Evolutionary conservation across 768 basidiomycete genomes (phyloP).

Genomic region (Chalciporus pseudorubinellus): DNA sequence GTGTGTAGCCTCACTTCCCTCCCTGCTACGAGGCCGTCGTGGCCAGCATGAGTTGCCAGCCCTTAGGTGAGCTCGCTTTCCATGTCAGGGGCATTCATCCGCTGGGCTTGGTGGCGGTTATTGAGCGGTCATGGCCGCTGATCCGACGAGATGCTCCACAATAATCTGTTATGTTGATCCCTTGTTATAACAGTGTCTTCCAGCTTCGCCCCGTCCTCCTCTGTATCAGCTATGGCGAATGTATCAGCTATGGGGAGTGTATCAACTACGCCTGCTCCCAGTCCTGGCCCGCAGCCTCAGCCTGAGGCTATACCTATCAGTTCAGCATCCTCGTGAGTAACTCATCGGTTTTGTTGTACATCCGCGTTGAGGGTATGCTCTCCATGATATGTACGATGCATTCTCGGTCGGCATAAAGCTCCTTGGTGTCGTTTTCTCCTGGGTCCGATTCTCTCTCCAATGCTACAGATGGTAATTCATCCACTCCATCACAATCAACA

Average conservation of each 20-base stretch:
- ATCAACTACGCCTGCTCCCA: background rate
- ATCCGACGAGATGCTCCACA: background rate
- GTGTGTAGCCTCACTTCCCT: background rate
- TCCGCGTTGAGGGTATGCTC: background rate
- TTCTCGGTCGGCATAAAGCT: background rate
- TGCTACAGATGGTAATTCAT: background rate
- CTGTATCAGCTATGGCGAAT: background rate
- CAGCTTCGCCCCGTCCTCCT: background rate
- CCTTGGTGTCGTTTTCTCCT: background rate
- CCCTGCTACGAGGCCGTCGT: background rate
- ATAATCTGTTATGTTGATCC: background rate
- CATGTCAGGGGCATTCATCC: background rate
- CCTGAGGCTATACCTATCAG: background rate
- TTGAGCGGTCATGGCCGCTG: background rate
- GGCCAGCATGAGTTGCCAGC: background rate
- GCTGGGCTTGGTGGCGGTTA: too few relatives aligned
- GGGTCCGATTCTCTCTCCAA: background rate
- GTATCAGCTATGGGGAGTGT: too few relatives aligned
- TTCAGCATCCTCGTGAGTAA: background rate
- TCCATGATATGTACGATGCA: background rate
- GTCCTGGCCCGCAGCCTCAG: too few relatives aligned
- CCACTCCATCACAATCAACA: background rate
- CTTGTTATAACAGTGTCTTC: background rate
- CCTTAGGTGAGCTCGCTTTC: background rate
- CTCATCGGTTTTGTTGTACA: background rate